Percentiles rank a stretch among this genome's conserved stretches.
Evolutionary conservation across 495 filamentous ascomycete genomes (phyloP).

Genomic region (Xylaria flabelliformis): DNA sequence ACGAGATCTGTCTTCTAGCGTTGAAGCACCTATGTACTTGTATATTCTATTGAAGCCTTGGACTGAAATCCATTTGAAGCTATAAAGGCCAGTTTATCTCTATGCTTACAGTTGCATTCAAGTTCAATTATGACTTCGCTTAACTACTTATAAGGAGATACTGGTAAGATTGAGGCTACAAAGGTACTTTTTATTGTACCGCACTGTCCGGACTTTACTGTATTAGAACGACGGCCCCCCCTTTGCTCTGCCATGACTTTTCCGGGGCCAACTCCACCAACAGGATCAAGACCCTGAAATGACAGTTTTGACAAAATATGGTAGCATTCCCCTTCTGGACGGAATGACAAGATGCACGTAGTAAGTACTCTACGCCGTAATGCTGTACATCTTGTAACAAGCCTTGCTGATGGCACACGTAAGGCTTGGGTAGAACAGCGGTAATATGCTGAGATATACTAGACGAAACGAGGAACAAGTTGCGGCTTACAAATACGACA

Average conservation of each 20-base stretch:
- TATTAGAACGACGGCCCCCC: constrained; percentile 1
- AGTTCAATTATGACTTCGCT: not conserved
- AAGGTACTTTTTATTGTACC: not conserved
- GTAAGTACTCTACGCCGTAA: not conserved
- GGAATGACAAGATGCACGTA: not conserved
- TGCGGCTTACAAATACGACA: constrained; percentile 9
- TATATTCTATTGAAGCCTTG: not conserved
- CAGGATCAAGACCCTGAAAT: constrained; percentile 21
- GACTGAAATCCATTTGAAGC: not conserved
- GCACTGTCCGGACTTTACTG: constrained; percentile 1
- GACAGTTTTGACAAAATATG: constrained; percentile 9
- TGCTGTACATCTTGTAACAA: constrained; percentile 1
- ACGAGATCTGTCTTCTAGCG: not conserved
- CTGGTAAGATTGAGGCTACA: not conserved
- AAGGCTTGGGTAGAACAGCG: not conserved
- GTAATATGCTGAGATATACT: not conserved
- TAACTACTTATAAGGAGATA: not conserved
- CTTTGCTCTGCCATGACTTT: constrained; percentile 6
- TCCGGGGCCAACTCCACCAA: constrained; percentile 16
- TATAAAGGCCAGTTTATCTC: not conserved
- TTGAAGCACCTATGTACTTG: not conserved
- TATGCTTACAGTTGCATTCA: not conserved
- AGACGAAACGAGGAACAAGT: constrained; percentile 1
- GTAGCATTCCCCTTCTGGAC: not conserved
- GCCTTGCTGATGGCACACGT: not conserved